phyloP scores from a whole-genome alignment of 2,329 filamentous ascomycete genomes.

The Fusarium brevicatenulatum region DNA sequence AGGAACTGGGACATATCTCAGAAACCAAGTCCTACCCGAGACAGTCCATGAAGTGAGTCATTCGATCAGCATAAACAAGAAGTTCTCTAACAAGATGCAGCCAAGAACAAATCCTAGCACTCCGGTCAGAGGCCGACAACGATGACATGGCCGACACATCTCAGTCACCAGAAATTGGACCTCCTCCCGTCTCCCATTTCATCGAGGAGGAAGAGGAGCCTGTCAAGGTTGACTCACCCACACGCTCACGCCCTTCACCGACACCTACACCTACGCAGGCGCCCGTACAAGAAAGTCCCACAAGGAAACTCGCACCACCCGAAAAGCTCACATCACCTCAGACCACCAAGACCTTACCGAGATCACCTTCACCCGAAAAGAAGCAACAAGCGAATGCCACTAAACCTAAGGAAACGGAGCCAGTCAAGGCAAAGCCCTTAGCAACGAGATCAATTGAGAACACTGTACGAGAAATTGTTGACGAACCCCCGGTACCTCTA shows the following conservation, averaged over 20 bases:
- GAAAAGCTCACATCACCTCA: slow-evolving; percentile 46
- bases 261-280: slow-evolving; percentile 9
- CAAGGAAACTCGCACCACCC: slow-evolving; percentile 46
- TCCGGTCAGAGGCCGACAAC: slow-evolving; percentile 60
- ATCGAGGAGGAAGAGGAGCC: slow-evolving; percentile 67
- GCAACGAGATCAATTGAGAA: slow-evolving; percentile 13
- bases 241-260: slow-evolving; percentile 32
- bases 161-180: slow-evolving; percentile 76
- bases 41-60: slow-evolving; percentile 72
- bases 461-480: not conserved
- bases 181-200: slow-evolving; percentile 68
- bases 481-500: slow-evolving; percentile 29
- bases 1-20: slow-evolving; percentile 65
- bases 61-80: not conserved
- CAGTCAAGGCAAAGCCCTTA: not conserved
- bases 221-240: slow-evolving; percentile 63
- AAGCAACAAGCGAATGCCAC: slow-evolving; percentile 23
- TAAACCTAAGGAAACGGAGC: not conserved
- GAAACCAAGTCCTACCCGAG: slow-evolving; percentile 76
- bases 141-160: slow-evolving; percentile 59
- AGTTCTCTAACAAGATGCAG: slow-evolving; percentile 54
- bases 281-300: slow-evolving; percentile 38
- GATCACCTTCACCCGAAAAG: slow-evolving; percentile 45
- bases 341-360: slow-evolving; percentile 27
- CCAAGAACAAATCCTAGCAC: slow-evolving; percentile 70